These are phyloP conservation scores for Musa schizocarpa DNA, from an alignment of 176 grass and related monocot species.

Conservation along the genomic window DNA sequence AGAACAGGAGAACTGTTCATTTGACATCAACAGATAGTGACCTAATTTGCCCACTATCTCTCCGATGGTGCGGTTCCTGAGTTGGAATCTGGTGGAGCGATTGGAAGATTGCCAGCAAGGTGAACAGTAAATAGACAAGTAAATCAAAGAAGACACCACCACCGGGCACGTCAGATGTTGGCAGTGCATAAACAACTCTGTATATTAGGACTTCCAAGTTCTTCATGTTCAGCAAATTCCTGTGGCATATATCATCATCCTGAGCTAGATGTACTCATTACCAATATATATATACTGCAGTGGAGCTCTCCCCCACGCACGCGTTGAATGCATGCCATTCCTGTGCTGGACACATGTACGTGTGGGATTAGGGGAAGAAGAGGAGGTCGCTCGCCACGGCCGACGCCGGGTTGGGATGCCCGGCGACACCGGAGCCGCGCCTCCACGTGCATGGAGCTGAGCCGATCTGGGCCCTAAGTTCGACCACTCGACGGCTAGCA, in stretches of 20 bases:
- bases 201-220: too few species aligned
- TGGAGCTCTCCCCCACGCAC: too few species aligned
- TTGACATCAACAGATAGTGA: constrained; percentile 28
- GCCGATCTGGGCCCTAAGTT: neutral
- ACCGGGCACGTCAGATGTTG: neutral
- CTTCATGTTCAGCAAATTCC: too few species aligned
- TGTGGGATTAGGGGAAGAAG: too few species aligned
- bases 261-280: too few species aligned
- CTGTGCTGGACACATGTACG: too few species aligned
- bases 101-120: neutral
- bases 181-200: too few species aligned
- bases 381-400: neutral
- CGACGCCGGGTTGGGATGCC: neutral
- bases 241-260: too few species aligned
- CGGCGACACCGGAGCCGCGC: neutral
- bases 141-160: neutral
- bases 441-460: neutral
- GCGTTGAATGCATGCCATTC: too few species aligned
- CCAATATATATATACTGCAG: too few species aligned
- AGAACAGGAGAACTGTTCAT: constrained; percentile 11
- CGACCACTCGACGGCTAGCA: neutral
- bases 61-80: constrained; percentile 2
- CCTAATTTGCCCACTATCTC: constrained; percentile 9
- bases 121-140: neutral
- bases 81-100: neutral